These are phyloP conservation scores for Tolypocladium tundrense DNA, from an alignment of 2,329 filamentous ascomycete species.

Conservation along the genomic window DNA sequence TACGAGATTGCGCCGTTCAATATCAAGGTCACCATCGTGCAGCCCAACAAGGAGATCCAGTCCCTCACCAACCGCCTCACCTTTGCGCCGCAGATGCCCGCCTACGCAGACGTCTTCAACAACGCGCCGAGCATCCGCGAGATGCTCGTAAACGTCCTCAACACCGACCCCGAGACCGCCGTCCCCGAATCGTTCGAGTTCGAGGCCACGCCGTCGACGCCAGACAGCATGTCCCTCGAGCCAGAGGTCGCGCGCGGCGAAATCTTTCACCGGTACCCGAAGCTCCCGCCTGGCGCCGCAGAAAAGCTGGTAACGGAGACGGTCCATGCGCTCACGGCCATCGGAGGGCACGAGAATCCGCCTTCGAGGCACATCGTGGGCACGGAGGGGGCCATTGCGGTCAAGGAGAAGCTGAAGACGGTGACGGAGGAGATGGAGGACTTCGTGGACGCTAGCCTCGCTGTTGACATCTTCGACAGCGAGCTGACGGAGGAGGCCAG, in stretches of 20 bases:
- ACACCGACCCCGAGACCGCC: constrained; percentile 59
- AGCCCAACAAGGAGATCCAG: constrained; percentile 88
- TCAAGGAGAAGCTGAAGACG: constrained; percentile 94
- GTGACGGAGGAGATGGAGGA: constrained; percentile 95
- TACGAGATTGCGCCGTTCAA: constrained; percentile 98
- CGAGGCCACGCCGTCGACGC: constrained; percentile 18
- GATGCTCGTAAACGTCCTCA: constrained; percentile 70
- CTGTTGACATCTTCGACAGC: constrained; percentile 65
- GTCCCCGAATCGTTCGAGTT: constrained; percentile 22
- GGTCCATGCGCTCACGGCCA: constrained; percentile 80
- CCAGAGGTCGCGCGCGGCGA: constrained; percentile 25
- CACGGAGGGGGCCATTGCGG: constrained; percentile 72
- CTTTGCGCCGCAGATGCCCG: constrained; percentile 67
- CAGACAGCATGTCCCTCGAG: constrained; percentile 20
- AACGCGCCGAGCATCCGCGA: constrained; percentile 74
- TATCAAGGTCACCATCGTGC: constrained; percentile 89
- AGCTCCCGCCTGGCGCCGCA: constrained; percentile 55
- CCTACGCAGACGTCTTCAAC: constrained; percentile 24
- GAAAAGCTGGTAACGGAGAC: constrained; percentile 77
- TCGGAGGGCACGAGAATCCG: constrained; percentile 92
- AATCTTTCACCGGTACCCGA: constrained; percentile 62
- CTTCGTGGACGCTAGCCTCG: constrained; percentile 81
- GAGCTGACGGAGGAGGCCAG: constrained; percentile 42
- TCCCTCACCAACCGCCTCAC: constrained; percentile 79
- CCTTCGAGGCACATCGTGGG: constrained; percentile 91